Percentiles rank a stretch among this genome's conserved stretches.
phyloP scores from a whole-genome alignment of 345 rosid species.

The Acer saccharum region DNA sequence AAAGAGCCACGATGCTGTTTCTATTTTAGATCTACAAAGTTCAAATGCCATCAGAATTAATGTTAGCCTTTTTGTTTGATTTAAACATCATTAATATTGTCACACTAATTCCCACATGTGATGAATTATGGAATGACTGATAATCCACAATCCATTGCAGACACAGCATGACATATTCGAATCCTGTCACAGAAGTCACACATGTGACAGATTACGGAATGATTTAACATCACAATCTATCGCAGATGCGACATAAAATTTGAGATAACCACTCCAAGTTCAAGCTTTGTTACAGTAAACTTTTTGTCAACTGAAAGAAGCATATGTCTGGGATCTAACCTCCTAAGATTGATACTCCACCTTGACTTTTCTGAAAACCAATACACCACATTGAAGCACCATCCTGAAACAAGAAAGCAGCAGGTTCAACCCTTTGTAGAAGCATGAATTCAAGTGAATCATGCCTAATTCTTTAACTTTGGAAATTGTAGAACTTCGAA shows the following conservation, averaged over 20 bases:
- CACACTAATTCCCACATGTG: no score
- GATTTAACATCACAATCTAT: neutral
- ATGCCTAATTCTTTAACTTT: slow-evolving; percentile 14
- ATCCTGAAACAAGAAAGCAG: slow-evolving; percentile 47
- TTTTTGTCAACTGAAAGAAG: slow-evolving; percentile 6
- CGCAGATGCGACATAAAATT: neutral
- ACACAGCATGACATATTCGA: no score
- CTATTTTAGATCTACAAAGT: no score
- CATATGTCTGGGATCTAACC: slow-evolving; percentile 44
- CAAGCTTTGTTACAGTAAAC: slow-evolving; percentile 1
- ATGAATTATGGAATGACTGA: no score
- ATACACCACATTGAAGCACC: slow-evolving; percentile 89
- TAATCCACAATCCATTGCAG: no score
- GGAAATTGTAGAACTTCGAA: slow-evolving; percentile 8
- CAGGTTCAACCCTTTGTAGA: slow-evolving; percentile 5
- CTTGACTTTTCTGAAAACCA: slow-evolving; percentile 67
- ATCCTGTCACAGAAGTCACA: neutral
- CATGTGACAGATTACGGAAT: neutral
- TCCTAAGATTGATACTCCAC: slow-evolving; percentile 78
- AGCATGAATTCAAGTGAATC: slow-evolving; percentile 1
- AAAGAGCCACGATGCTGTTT: no score
- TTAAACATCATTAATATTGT: no score
- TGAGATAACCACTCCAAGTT: neutral
- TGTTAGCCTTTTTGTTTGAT: no score
- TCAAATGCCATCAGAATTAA: no score